These are phyloP conservation scores for Tothia fuscella DNA, from an alignment of 2,329 filamentous ascomycete genomes.

Conservation along the genomic window DNA sequence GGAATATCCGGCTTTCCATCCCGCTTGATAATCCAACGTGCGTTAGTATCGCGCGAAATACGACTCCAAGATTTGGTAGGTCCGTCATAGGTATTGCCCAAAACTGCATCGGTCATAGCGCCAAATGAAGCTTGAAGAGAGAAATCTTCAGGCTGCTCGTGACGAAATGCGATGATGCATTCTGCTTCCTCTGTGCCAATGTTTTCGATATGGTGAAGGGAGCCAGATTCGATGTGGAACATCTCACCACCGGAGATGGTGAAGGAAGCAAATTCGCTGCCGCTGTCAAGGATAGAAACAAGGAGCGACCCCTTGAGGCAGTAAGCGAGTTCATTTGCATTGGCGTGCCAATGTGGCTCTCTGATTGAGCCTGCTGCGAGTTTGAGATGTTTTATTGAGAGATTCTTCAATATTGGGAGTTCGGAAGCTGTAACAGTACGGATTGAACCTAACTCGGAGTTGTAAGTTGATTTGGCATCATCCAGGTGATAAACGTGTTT, in stretches of 20 bases:
- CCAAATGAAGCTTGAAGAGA: not conserved
- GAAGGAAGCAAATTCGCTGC: not conserved
- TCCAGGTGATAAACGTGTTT: not conserved
- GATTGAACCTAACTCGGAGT: not conserved
- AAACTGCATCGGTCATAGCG: not conserved
- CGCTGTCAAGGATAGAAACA: not conserved
- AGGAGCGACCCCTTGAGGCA: not conserved
- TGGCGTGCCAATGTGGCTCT: not conserved
- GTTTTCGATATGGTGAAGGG: not conserved
- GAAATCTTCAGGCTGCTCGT: not conserved
- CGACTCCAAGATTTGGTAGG: not conserved
- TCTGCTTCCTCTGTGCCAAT: too few species aligned
- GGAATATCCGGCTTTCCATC: not conserved
- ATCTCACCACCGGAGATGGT: not conserved
- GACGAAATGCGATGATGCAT: not conserved
- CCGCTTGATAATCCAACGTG: not conserved
- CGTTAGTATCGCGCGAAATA: not conserved
- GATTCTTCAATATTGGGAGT: not conserved
- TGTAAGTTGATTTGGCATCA: not conserved
- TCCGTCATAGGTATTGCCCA: not conserved
- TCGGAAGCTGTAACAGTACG: not conserved
- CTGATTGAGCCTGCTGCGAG: not conserved
- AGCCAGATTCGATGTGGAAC: not conserved
- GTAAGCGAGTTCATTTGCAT: not conserved
- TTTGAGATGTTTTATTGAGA: not conserved